A percentile compares a stretch with the other conserved stretches of the same genome.
phyloP scores from a whole-genome alignment of 768 basidiomycete genomes.

The Russula earlei region DNA sequence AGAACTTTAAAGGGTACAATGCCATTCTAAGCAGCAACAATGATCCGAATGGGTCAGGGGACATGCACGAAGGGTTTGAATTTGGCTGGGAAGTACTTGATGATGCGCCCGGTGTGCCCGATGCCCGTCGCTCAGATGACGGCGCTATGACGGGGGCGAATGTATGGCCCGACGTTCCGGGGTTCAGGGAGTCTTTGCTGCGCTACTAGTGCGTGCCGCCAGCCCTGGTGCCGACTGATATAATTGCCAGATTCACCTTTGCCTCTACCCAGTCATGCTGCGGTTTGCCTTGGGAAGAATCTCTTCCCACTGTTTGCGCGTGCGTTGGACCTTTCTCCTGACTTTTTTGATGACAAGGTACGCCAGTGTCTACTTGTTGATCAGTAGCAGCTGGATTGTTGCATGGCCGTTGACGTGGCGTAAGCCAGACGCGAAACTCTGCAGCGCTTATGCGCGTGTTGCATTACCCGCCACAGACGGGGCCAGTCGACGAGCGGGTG shows the following conservation, averaged over 20 bases:
- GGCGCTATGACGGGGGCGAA: constrained; percentile 65
- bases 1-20: constrained; percentile 72
- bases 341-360: constrained; percentile 65
- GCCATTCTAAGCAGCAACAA: constrained; percentile 65
- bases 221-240: no score
- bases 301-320: constrained; percentile 66
- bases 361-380: neutral
- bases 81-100: constrained; percentile 60
- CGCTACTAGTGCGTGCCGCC: constrained; percentile 51
- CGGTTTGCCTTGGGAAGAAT: constrained; percentile 41
- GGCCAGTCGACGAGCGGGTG: constrained; percentile 49
- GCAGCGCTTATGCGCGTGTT: constrained; percentile 59
- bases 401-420: neutral
- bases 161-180: constrained; percentile 63
- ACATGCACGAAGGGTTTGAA: constrained; percentile 87
- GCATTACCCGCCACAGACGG: constrained; percentile 69
- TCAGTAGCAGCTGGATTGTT: neutral
- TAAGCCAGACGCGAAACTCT: constrained; percentile 43
- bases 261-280: constrained; percentile 35
- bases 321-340: constrained; percentile 48
- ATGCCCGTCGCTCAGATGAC: constrained; percentile 29
- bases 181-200: constrained; percentile 50
- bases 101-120: constrained; percentile 17
- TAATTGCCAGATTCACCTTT: neutral
- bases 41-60: constrained; percentile 68